Base-by-base conservation (phyloP, 352 stramenopile species). In the Pythium periplocum region DNA sequence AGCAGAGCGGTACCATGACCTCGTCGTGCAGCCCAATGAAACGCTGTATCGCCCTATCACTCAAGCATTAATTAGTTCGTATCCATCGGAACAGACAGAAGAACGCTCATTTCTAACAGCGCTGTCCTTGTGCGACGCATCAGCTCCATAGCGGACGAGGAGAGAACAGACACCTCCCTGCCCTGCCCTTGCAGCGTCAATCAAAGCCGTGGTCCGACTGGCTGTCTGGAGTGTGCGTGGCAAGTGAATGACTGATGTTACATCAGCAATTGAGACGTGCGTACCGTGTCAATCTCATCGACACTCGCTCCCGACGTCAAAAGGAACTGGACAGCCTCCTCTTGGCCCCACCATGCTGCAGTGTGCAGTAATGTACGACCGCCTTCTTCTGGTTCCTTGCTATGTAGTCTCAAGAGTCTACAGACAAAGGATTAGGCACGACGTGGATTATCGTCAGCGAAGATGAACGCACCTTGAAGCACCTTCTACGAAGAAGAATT, bases 401-500 rank as follows among this genome's bases (percentile, higher is more conserved):
- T 70, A 37, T 81, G 72, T 6, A 64, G 56, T 42, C 51, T 54
- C 8, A 88, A 55, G 31, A 91, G 40, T 41, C 66, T 74, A 42
- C 38, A 39, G 45, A 8, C 5, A 9, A 44, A 35, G 6, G 32
- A 45, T 31, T 26, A 26, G 17, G 17, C 17, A 26, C 17, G 17
- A 26, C 17, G 17, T 26, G 17, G 17, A 26, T 26, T 26, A 26
- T 26, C 17, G 17, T 26, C 17, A 26, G 17, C 17, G 17, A 26
- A 26, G 17, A 10, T 17, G 11, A n/a, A 54, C 51, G 52, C 33
- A 73, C 45, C 57, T 76, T 9, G 59, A 41, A 9, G 71, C 59
- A 2, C 74, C 75, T 62, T 92, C 77, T 3, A 88, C 75, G 4
- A 83, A 47, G 41, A 92, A 80, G 33, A 82, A 90, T 43, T 75